Evolutionary conservation across 768 basidiomycete genomes (phyloP).

Genomic region (Mycena latifolia): DNA sequence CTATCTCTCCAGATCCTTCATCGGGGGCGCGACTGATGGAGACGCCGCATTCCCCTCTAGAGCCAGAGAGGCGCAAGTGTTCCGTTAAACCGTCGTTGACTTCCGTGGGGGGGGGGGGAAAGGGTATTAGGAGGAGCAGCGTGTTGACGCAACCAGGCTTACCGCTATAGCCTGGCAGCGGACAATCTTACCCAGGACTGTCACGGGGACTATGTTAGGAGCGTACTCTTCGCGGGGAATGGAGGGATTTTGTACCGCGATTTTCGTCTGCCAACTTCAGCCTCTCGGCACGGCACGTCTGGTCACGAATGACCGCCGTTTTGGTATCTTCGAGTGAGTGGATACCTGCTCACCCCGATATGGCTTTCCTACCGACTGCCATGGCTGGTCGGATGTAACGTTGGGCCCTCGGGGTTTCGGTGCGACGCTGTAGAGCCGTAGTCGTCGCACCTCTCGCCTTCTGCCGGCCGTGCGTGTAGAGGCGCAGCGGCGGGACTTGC

Average conservation of each 20-base stretch:
- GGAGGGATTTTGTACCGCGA: background rate
- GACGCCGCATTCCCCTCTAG: slow-evolving; percentile 16
- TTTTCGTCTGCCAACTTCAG: background rate
- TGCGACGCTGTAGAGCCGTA: background rate
- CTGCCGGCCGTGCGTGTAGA: background rate
- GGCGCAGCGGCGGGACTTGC: no score
- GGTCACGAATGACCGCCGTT: slow-evolving; percentile 26
- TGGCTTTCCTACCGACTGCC: slow-evolving; percentile 20
- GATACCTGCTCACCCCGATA: background rate
- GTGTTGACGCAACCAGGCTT: slow-evolving; percentile 5
- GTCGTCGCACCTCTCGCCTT: background rate
- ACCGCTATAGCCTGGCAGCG: slow-evolving; percentile 10
- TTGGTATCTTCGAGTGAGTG: background rate
- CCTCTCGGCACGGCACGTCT: slow-evolving; percentile 31
- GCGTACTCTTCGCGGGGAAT: background rate
- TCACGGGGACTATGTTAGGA: slow-evolving; percentile 23
- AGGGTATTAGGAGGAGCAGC: background rate
- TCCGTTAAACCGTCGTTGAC: background rate
- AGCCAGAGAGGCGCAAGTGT: slow-evolving; percentile 14
- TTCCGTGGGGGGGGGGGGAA: background rate
- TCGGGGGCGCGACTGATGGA: slow-evolving; percentile 16
- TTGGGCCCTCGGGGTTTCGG: slow-evolving; percentile 20
- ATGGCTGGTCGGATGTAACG: slow-evolving; percentile 4
- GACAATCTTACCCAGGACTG: slow-evolving; percentile 18
- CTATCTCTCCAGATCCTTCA: slow-evolving; percentile 22